Base-by-base conservation (phyloP, 805 yeast species). In the Kodamaea neixiangensis region DNA sequence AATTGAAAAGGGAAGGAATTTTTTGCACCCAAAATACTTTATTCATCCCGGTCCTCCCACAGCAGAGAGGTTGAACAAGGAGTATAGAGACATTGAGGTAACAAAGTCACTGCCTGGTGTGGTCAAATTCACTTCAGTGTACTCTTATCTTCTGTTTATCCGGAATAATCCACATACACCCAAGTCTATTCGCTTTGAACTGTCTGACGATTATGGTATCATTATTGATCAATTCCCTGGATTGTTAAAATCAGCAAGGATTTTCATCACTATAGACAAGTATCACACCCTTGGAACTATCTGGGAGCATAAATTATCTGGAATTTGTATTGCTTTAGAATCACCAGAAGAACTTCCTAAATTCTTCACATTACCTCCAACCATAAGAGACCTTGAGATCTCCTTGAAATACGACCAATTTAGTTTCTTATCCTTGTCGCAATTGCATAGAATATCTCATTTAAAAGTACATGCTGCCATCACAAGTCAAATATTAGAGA, bases 21-120 rank as follows among this genome's bases (percentile, higher is more conserved):
- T 37, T 37, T 37, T 37, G 41, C 41, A 37, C 41, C 41, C 41
- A 37, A 37, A 37, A 11, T 37, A 15, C 15, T 37, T 17, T 7
- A 15, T 37, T 17, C 38, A 7, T 17, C 41, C 41, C 5, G 41
- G 15, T 7, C 41, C 41, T 15, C 41, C 21, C 6, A 14, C 41
- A 17, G 21, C 5, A 15, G 41, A 15, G 2, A 15, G 21, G 3
- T 10, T 37, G 9, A 19, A 37, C 21, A 37, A 9, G 2, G 41
- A 37, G 13, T 17, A 15, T 10, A 15, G 21, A 37, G n/a, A 37
- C 6, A 37, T 3, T 37, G 41, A 17, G 41, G 41, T 11, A 33
- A 19, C 17, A 14, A 37, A 13, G 5, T 37, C 21, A 15, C 19
- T 15, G 17, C n/a, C 21, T 14, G 41, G 41, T 5, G 41, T 37